Evolutionary conservation across 306 rosid genomes (phyloP).

Genomic region (Abrus pulchellus): DNA sequence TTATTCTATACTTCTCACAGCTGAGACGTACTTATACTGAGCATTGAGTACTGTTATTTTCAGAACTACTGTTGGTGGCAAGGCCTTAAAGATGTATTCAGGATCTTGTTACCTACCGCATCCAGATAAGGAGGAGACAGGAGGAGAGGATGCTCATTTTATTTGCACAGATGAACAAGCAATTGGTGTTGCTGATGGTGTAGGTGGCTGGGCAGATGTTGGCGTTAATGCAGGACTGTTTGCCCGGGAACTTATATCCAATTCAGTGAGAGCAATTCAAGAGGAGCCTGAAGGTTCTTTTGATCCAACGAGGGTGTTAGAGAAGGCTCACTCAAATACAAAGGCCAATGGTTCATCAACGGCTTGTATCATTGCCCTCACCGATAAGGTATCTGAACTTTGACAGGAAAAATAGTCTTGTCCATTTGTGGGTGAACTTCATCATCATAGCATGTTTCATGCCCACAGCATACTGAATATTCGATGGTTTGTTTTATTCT

Average conservation of each 20-base stretch:
- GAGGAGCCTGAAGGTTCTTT: slow-evolving; percentile 75
- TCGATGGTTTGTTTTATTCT: not conserved
- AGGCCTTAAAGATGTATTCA: slow-evolving; percentile 69
- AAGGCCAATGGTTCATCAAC: slow-evolving; percentile 91
- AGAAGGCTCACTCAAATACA: slow-evolving; percentile 77
- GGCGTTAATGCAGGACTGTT: slow-evolving; percentile 85
- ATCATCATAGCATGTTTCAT: not conserved
- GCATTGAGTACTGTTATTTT: slow-evolving; percentile 34
- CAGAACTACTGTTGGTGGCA: slow-evolving; percentile 60
- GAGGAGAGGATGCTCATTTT: slow-evolving; percentile 97
- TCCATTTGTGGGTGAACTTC: not conserved
- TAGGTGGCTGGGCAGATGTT: slow-evolving; percentile 98
- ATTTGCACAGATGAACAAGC: slow-evolving; percentile 80
- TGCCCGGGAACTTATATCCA: slow-evolving; percentile 80
- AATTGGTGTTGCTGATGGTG: slow-evolving; percentile 95
- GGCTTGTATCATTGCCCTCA: slow-evolving; percentile 85
- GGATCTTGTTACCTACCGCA: slow-evolving; percentile 94
- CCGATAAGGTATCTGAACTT: slow-evolving; percentile 61
- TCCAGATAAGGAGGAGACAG: slow-evolving; percentile 88
- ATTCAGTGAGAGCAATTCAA: slow-evolving; percentile 70
- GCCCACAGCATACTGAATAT: not conserved
- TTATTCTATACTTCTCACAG: slow-evolving; percentile 11
- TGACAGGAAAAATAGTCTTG: not conserved
- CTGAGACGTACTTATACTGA: not conserved
- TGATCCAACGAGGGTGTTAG: slow-evolving; percentile 78